A percentile compares a stretch with the other conserved stretches of the same genome.
phyloP scores from a whole-genome alignment of 805 yeast species.

The Geotrichum ghanense region DNA sequence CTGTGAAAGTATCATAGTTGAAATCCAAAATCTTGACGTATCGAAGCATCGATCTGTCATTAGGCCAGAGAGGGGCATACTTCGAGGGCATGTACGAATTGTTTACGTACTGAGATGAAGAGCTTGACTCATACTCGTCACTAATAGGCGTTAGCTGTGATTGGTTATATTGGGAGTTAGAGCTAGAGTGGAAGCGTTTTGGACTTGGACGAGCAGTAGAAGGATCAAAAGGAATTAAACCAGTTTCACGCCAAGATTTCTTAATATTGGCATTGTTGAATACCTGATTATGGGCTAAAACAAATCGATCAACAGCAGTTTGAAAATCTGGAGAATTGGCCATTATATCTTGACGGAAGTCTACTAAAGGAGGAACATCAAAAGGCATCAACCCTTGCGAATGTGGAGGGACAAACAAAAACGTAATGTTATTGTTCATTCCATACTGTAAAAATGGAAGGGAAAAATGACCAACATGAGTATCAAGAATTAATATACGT shows the following conservation, averaged over 20 bases:
- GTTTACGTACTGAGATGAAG: background rate
- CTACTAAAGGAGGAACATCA: background rate
- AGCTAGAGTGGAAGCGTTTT: background rate
- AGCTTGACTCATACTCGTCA: background rate
- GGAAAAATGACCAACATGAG: background rate
- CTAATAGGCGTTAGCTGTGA: background rate
- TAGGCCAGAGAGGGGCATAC: background rate
- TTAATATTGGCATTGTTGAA: background rate
- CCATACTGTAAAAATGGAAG: background rate
- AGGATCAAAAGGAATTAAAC: background rate
- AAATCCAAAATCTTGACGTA: background rate
- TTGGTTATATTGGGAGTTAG: background rate
- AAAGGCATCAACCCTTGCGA: constrained; percentile 1
- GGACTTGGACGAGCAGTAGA: background rate
- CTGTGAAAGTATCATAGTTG: background rate
- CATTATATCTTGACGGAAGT: background rate
- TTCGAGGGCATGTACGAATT: background rate
- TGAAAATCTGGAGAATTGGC: background rate
- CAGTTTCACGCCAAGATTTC: background rate
- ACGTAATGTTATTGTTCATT: background rate
- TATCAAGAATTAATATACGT: background rate
- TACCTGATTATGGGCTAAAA: background rate
- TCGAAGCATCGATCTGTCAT: background rate
- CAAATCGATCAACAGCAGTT: background rate
- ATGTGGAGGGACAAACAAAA: background rate